Evolutionary conservation across 2,329 filamentous ascomycete genomes (phyloP).

Genomic region (Malbranchea zuffiana): DNA sequence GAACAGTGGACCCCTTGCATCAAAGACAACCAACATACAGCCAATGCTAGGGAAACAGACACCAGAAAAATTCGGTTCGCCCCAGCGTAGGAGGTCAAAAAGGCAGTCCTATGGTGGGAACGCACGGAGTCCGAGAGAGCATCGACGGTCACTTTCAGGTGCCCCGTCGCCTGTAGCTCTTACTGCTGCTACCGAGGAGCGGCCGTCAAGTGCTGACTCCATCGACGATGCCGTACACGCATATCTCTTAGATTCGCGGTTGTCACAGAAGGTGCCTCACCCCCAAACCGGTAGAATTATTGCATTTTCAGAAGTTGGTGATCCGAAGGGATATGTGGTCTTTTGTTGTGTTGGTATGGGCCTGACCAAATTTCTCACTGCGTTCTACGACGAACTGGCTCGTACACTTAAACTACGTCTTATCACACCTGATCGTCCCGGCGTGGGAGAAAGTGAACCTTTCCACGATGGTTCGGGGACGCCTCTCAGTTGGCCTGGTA

Average conservation of each 20-base stretch:
- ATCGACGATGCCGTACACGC: slow-evolving; percentile 78
- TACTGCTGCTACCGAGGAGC: slow-evolving; percentile 19
- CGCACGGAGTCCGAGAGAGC: slow-evolving; percentile 18
- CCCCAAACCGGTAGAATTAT: slow-evolving; percentile 78
- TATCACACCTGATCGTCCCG: slow-evolving; percentile 87
- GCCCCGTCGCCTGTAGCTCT: slow-evolving; percentile 8
- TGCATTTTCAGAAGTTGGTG: slow-evolving; percentile 92
- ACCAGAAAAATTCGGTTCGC: slow-evolving; percentile 18
- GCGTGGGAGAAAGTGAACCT: slow-evolving; percentile 81
- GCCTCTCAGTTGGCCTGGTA: slow-evolving; percentile 88
- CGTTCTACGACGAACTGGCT: slow-evolving; percentile 94
- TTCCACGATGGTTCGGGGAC: slow-evolving; percentile 73
- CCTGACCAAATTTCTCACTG: slow-evolving; percentile 85
- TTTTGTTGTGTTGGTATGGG: slow-evolving; percentile 98
- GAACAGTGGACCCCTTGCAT: slow-evolving; percentile 20
- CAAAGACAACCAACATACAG: slow-evolving; percentile 21
- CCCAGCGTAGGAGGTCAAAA: slow-evolving; percentile 20
- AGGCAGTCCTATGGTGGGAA: slow-evolving; percentile 23
- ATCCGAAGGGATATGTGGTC: slow-evolving; percentile 79
- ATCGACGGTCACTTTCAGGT: slow-evolving; percentile 30
- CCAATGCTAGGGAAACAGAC: slow-evolving; percentile 19
- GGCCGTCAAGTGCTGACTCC: slow-evolving; percentile 70
- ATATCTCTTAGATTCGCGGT: slow-evolving; percentile 69
- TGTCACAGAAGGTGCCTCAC: slow-evolving; percentile 81
- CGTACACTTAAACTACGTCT: slow-evolving; percentile 76